Conservation (phyloP, 140 eudicot species). For the Flaveria floridana region DNA sequence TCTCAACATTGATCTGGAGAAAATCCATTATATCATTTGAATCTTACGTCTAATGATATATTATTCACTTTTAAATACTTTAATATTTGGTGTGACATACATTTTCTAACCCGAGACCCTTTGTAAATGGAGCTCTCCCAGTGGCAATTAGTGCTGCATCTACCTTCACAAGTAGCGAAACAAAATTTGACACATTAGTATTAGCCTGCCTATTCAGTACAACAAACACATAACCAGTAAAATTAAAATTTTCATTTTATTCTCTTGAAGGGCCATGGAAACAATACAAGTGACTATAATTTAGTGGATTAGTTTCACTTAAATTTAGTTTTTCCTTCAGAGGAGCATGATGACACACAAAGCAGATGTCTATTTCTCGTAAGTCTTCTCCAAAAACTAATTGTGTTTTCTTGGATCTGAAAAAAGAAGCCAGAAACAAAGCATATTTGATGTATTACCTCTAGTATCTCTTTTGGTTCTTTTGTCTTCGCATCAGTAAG, state of each 20-base stretch:
- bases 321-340: neutral
- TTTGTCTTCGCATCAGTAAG: constrained; percentile 89
- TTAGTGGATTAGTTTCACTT: neutral
- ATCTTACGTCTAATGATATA: constrained; percentile 18
- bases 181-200: neutral
- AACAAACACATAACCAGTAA: constrained; percentile 6
- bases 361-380: neutral
- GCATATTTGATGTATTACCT: constrained; percentile 44
- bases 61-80: constrained; percentile 10
- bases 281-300: neutral
- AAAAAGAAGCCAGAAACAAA: constrained; percentile 4
- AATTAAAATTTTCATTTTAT: neutral
- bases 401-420: neutral
- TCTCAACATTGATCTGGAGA: constrained; percentile 75
- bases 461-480: constrained; percentile 69
- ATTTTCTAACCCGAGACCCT: constrained; percentile 74
- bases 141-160: constrained; percentile 88
- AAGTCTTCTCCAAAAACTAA: neutral
- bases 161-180: constrained; percentile 40
- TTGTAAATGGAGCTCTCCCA: constrained; percentile 80
- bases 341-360: constrained; percentile 7
- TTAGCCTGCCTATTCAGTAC: constrained; percentile 1
- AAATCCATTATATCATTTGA: constrained; percentile 25
- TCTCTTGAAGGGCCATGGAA: neutral
- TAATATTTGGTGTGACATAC: constrained; percentile 35